phyloP scores from a whole-genome alignment of 768 basidiomycete genomes.

The Terana coerulea region DNA sequence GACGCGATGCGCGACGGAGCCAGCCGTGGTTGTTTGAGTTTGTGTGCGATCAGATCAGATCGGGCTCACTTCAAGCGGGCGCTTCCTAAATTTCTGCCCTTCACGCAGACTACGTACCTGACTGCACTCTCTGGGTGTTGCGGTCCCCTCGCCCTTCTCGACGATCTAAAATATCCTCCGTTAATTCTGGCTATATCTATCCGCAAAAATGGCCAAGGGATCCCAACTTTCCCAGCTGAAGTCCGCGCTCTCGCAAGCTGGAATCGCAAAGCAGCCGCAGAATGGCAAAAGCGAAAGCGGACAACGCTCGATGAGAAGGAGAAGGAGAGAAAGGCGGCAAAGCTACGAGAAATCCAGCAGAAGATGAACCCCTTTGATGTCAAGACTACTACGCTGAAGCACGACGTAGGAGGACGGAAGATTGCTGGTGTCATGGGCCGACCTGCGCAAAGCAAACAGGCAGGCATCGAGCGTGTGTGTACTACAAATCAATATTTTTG shows the following conservation, averaged over 20 bases:
- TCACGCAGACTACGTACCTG: no score
- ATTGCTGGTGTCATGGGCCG: slow-evolving; percentile 78
- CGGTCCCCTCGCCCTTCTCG: no score
- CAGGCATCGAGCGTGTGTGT: slow-evolving; percentile 83
- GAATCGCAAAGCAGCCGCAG: slow-evolving; percentile 59
- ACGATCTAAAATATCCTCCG: no score
- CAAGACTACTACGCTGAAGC: slow-evolving; percentile 88
- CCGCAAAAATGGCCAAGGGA: slow-evolving; percentile 60
- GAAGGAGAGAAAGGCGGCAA: slow-evolving; percentile 76
- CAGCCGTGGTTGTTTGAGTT: no score
- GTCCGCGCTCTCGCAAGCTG: slow-evolving; percentile 73
- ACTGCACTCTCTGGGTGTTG: no score
- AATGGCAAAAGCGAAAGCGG: slow-evolving; percentile 70
- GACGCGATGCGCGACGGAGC: neutral
- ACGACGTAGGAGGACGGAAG: slow-evolving; percentile 87
- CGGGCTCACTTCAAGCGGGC: no score
- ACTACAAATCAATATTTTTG: neutral
- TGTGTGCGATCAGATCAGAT: no score
- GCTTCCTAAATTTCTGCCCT: no score
- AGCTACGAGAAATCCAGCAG: slow-evolving; percentile 78
- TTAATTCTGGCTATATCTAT: no score
- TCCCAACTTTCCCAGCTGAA: slow-evolving; percentile 93
- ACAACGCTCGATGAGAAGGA: slow-evolving; percentile 61
- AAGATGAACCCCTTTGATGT: slow-evolving; percentile 92
- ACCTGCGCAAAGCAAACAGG: slow-evolving; percentile 86